A percentile compares a stretch with the other conserved stretches of the same genome.
Conservation (phyloP, 345 rosid genomes). For the Sisymbrium altissimum region DNA sequence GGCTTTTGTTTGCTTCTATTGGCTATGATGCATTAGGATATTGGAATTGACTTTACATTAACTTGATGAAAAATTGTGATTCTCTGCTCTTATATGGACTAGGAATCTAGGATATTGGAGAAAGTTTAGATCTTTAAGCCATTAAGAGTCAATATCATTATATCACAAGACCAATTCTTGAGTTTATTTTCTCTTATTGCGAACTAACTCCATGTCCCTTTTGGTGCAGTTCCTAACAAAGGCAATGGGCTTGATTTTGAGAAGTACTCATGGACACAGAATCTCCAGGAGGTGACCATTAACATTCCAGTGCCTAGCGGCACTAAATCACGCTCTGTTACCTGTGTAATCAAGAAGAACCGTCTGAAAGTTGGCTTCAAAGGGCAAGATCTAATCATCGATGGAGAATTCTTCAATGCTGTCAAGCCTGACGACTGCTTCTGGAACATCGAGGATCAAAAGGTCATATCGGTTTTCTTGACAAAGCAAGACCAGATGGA, state of each 20-base stretch:
- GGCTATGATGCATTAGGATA: background rate
- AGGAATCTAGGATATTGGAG: background rate
- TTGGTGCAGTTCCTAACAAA: constrained; percentile 68
- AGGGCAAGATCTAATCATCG: constrained; percentile 76
- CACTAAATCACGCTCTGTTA: constrained; percentile 65
- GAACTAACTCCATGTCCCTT: background rate
- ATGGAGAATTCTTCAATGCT: constrained; percentile 61
- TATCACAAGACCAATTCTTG: background rate
- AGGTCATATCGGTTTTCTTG: constrained; percentile 46
- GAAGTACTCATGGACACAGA: constrained; percentile 85
- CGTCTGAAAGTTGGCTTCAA: constrained; percentile 80
- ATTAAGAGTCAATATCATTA: background rate
- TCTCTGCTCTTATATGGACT: background rate
- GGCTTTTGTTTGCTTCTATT: background rate
- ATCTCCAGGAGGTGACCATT: constrained; percentile 74
- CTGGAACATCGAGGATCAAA: constrained; percentile 75
- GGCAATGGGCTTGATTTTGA: constrained; percentile 93
- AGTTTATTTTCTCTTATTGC: background rate
- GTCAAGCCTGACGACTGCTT: constrained; percentile 84
- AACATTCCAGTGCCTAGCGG: constrained; percentile 73
- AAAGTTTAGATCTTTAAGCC: background rate
- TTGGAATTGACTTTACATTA: too few species aligned
- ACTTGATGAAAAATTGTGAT: background rate
- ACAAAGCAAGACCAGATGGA: constrained; percentile 91
- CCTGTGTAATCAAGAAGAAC: constrained; percentile 81